These are phyloP conservation scores for Fusarium pseudograminearum DNA, from an alignment of 2,329 filamentous ascomycete species.

Conservation along the genomic window DNA sequence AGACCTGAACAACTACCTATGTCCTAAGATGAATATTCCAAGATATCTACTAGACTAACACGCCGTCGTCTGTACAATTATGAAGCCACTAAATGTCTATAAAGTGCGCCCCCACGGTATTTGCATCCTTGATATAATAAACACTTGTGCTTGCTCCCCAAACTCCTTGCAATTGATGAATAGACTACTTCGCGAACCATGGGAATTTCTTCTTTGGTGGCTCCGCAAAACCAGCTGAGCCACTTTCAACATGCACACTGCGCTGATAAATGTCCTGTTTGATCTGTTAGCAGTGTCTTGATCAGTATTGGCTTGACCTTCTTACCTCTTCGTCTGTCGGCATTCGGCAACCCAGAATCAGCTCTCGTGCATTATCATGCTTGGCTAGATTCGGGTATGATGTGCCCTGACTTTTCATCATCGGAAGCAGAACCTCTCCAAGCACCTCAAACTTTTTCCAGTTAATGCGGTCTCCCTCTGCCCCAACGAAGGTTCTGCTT, in stretches of 20 bases:
- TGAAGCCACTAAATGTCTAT: constrained; percentile 41
- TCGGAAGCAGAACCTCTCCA: constrained; percentile 88
- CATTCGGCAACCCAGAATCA: constrained; percentile 86
- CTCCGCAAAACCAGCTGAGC: constrained; percentile 59
- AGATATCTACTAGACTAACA: constrained; percentile 24
- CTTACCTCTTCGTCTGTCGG: constrained; percentile 88
- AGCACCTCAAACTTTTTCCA: constrained; percentile 99
- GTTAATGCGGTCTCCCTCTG: constrained; percentile 81
- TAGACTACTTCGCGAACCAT: constrained; percentile 68
- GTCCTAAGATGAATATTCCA: constrained; percentile 29
- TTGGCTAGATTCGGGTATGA: constrained; percentile 79
- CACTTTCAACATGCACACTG: constrained; percentile 69
- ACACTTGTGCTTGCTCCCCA: constrained; percentile 29
- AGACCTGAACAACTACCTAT: not conserved
- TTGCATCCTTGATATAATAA: constrained; percentile 22
- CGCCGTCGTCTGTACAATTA: constrained; percentile 24
- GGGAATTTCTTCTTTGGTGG: constrained; percentile 73
- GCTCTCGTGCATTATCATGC: constrained; percentile 76
- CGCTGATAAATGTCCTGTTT: constrained; percentile 73
- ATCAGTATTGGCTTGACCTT: constrained; percentile 51
- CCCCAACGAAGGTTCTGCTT: constrained; percentile 87
- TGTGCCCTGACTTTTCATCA: constrained; percentile 91
- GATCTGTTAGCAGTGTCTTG: constrained; percentile 40
- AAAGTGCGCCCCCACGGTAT: constrained; percentile 32
- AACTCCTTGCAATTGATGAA: constrained; percentile 47